Evolutionary conservation across 2,329 filamentous ascomycete genomes (phyloP).

Genomic region (Neofusicoccum cordaticola): DNA sequence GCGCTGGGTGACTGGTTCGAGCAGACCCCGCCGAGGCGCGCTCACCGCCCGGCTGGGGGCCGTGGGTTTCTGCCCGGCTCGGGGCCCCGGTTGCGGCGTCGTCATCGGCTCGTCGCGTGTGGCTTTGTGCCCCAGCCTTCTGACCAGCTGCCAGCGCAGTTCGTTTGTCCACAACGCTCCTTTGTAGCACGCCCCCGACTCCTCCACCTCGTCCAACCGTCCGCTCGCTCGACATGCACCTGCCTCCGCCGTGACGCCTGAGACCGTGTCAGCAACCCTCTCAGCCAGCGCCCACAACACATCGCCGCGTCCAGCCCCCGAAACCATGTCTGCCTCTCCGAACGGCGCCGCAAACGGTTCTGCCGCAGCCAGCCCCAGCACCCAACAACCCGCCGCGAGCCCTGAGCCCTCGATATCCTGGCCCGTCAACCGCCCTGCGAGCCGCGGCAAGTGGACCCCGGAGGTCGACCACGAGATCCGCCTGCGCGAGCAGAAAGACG

Average conservation of each 20-base stretch:
- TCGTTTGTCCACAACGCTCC: neutral
- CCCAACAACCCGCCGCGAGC: neutral
- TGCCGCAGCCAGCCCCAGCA: neutral
- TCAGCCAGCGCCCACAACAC: neutral
- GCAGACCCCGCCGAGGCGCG: too few relatives aligned
- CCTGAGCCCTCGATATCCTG: conserved; percentile 27
- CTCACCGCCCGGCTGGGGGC: neutral
- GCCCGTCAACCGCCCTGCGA: conserved; percentile 27
- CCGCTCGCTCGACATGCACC: conserved; percentile 2
- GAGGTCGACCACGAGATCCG: conserved; percentile 29
- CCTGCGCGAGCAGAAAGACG: conserved; percentile 22
- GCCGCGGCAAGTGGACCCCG: conserved; percentile 26
- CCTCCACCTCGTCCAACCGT: neutral
- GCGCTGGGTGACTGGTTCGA: too few relatives aligned
- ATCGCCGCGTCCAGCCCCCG: neutral
- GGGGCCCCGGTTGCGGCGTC: neutral
- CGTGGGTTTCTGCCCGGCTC: neutral
- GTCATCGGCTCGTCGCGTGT: conserved; percentile 1
- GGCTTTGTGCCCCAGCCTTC: conserved; percentile 6
- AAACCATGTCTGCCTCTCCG: neutral
- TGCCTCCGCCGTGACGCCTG: conserved; percentile 3
- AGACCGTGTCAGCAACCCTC: conserved; percentile 1
- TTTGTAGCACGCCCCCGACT: neutral
- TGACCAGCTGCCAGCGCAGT: neutral
- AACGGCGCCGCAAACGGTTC: conserved; percentile 8